These are phyloP conservation scores for Candida schatavii DNA, from an alignment of 805 yeast species.

Conservation along the genomic window DNA sequence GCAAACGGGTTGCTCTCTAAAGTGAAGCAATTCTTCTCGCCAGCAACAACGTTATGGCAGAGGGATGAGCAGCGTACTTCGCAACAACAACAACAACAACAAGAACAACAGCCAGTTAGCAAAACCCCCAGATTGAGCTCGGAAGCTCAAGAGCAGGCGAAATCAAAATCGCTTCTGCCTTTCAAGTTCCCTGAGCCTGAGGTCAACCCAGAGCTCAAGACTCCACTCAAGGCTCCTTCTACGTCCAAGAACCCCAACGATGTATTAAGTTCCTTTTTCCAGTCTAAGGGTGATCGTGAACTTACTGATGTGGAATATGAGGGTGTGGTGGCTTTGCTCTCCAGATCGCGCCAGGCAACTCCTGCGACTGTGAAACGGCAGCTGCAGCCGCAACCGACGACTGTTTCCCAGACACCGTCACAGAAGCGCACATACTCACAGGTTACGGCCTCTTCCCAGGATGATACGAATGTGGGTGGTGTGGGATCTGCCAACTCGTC, in stretches of 20 bases:
- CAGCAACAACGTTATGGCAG: constrained; percentile 8
- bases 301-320: constrained; percentile 72
- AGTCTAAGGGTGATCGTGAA: constrained; percentile 72
- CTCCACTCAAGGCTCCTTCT: constrained; percentile 9
- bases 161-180: background rate
- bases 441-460: too few relatives aligned
- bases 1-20: constrained; percentile 29
- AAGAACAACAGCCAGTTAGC: background rate
- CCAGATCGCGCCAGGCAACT: constrained; percentile 14
- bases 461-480: background rate
- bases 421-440: background rate
- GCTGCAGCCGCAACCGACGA: background rate
- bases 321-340: constrained; percentile 67
- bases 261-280: constrained; percentile 65
- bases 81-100: constrained; percentile 2
- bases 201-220: constrained; percentile 8
- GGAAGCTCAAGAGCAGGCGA: background rate
- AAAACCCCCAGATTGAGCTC: background rate
- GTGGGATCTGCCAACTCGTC: constrained; percentile 2
- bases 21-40: constrained; percentile 23
- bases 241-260: constrained; percentile 40
- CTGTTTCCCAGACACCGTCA: background rate
- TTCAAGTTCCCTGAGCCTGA: constrained; percentile 12
- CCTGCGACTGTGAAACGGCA: constrained; percentile 1
- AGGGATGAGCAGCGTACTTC: constrained; percentile 7